Conservation (phyloP, 2,329 filamentous ascomycete genomes). For the Alternaria rosae region DNA sequence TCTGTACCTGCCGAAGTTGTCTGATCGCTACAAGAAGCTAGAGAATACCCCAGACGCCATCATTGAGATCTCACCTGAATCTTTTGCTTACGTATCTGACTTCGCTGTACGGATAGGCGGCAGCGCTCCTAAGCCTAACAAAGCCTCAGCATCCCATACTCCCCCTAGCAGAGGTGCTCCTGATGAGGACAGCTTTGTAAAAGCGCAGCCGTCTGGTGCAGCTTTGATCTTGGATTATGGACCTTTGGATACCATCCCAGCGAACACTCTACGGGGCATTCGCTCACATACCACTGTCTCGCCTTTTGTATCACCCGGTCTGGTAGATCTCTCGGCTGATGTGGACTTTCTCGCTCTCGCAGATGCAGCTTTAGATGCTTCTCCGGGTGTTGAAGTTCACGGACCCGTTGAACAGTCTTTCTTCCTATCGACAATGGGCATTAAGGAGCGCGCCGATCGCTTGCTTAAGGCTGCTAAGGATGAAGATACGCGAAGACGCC, state of each 20-base stretch:
- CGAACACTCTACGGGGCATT: slow-evolving; percentile 92
- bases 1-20: slow-evolving; percentile 82
- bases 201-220: slow-evolving; percentile 74
- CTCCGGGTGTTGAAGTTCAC: slow-evolving; percentile 85
- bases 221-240: slow-evolving; percentile 98
- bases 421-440: slow-evolving; percentile 84
- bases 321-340: slow-evolving; percentile 88
- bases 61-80: slow-evolving; percentile 91
- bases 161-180: slow-evolving; percentile 21
- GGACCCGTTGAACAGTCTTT: slow-evolving; percentile 86
- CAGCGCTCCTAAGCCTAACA: slow-evolving; percentile 33
- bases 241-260: slow-evolving; percentile 76
- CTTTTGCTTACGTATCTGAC: slow-evolving; percentile 78
- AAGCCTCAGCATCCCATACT: slow-evolving; percentile 52
- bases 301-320: slow-evolving; percentile 79
- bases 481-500: slow-evolving; percentile 52
- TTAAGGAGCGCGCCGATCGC: slow-evolving; percentile 57
- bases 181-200: slow-evolving; percentile 52
- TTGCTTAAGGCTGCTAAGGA: slow-evolving; percentile 48
- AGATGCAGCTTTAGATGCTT: slow-evolving; percentile 78
- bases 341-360: slow-evolving; percentile 91
- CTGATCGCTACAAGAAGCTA: slow-evolving; percentile 78
- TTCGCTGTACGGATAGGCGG: slow-evolving; percentile 88
- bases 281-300: slow-evolving; percentile 76
- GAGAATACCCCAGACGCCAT: slow-evolving; percentile 72